Evolutionary conservation across 75 land plant genomes (phyloP).

Genomic region (Ceratopteris richardii): DNA sequence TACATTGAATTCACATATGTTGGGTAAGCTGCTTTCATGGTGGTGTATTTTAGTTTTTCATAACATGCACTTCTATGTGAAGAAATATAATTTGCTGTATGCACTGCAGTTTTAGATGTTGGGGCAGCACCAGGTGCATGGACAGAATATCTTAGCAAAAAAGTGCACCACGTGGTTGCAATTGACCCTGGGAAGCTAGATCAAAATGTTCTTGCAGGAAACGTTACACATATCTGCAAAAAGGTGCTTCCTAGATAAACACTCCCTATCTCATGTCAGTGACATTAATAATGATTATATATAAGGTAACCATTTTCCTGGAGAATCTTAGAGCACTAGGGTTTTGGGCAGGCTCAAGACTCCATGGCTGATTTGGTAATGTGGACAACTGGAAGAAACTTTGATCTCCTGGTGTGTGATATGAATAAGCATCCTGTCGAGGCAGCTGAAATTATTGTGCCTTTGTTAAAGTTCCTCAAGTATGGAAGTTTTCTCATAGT

Average conservation of each 20-base stretch:
- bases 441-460: constrained; percentile 14
- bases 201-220: background rate
- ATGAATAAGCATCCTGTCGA: constrained; percentile 22
- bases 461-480: constrained; percentile 13
- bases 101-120: constrained; percentile 15
- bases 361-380: constrained; percentile 5
- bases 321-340: background rate
- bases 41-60: too few species aligned
- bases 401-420: constrained; percentile 25
- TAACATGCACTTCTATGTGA: too few species aligned
- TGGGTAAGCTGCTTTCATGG: constrained; percentile 6
- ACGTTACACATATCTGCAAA: constrained; percentile 20
- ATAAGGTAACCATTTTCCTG: too few species aligned
- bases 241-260: constrained; percentile 7
- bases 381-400: constrained; percentile 11
- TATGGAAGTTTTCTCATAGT: constrained; percentile 13
- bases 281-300: too few species aligned
- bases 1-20: constrained; percentile 9
- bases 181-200: constrained; percentile 18
- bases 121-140: constrained; percentile 26
- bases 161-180: constrained; percentile 10
- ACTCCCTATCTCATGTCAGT: background rate
- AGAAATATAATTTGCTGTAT: constrained; percentile 2
- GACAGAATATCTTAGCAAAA: constrained; percentile 14
- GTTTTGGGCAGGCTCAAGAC: constrained; percentile 13